Evolutionary conservation across 148 eudicot genomes (phyloP), one percentile per base, ranked within the genome.

Genomic region (Salicornia ramosissima): DNA sequence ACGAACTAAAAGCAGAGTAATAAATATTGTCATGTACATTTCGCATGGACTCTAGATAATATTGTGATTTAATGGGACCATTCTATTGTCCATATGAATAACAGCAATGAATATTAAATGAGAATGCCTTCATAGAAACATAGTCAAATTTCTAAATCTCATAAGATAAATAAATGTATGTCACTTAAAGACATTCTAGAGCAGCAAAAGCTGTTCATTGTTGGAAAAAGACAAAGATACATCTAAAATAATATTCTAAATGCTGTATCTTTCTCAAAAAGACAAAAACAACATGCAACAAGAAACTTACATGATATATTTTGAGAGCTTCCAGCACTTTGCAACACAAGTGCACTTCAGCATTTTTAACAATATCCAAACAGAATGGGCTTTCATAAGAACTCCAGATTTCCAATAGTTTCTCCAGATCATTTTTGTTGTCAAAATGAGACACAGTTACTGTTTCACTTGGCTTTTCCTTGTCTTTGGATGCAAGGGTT

Each of bases 271-370:
- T 60, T 61, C 52, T 51, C 39, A 25, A 5, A 72, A 56, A 62
- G 8, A 3, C 39, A 25, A 5, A 72, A 56, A 62, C 12, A 3
- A 33, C 46, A 13, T 10, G 64, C 57, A 56, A 24, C 42, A 50
- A 25, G 63, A 25, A 63, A 83, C 91, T 86, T 85, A 95, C 99
- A 71, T 87, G 84, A 82, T 84, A 94, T 40, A 89, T 74, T 82
- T 80, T 81, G 52, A 91, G 82, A 43, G 84, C 70, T 46, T 95
- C 93, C 33, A 95, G 90, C 71, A 91, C 77, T 83, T 84, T 86
- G 69, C 91, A 82, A 75, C 78, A 82, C 51, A 95, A 95, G 52
- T 67, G 76, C 24, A 88, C 75, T 39, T 86, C 87, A 64, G 67
- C 83, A 72, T 80, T 84, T 70, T 80, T 63, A 51, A 71, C 29